Evolutionary conservation across 805 yeast genomes (phyloP).

Genomic region (Kluyveromyces aestuarii): DNA sequence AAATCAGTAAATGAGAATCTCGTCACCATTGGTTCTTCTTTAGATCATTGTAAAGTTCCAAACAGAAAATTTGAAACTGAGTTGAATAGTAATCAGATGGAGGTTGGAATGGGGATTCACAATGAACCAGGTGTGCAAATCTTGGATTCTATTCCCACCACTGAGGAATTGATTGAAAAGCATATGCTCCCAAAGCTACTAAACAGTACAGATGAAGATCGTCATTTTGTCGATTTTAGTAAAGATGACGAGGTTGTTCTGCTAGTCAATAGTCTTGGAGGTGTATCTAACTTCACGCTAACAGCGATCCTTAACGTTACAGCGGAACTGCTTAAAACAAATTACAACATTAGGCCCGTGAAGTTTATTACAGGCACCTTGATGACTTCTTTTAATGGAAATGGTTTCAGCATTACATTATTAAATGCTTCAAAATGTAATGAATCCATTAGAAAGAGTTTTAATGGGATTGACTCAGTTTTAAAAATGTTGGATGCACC

Average conservation of each 20-base stretch:
- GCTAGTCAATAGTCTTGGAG: conserved; percentile 81
- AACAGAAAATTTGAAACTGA: conserved; percentile 54
- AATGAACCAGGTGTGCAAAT: conserved; percentile 79
- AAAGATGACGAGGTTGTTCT: conserved; percentile 59
- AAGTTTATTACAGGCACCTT: conserved; percentile 68
- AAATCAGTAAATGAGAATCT: conserved; percentile 49
- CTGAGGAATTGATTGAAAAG: conserved; percentile 47
- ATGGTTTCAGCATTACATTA: conserved; percentile 82
- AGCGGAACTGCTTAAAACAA: conserved; percentile 39
- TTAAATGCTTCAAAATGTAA: conserved; percentile 55
- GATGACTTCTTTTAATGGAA: conserved; percentile 85
- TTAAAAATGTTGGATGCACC: conserved; percentile 57
- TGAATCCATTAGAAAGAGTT: conserved; percentile 26
- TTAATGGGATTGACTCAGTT: conserved; percentile 27
- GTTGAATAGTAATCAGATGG: conserved; percentile 58
- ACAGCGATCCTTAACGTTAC: conserved; percentile 61
- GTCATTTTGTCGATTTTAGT: conserved; percentile 67
- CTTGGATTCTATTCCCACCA: conserved; percentile 51
- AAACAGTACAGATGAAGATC: conserved; percentile 58
- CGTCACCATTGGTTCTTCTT: conserved; percentile 83
- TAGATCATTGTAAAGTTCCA: conserved; percentile 87
- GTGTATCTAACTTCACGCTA: conserved; percentile 74
- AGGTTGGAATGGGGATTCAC: conserved; percentile 92
- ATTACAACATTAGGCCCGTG: conserved; percentile 51
- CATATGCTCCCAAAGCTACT: conserved; percentile 55